phyloP scores from a whole-genome alignment of 2,329 filamentous ascomycete species.

The Endoconidiophora laricicola region DNA sequence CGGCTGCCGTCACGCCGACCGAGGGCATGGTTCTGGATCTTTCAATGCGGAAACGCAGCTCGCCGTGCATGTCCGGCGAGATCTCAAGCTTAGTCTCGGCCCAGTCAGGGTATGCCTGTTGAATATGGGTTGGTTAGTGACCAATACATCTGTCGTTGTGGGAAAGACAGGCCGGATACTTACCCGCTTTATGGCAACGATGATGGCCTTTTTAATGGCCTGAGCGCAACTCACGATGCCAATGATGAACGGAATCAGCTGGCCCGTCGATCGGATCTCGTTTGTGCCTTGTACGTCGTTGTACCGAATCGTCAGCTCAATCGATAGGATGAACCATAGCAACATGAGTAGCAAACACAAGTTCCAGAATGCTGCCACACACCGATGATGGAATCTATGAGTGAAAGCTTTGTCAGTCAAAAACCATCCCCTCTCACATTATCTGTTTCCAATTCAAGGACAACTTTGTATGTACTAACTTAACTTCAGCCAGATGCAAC shows the following conservation, averaged over 20 bases:
- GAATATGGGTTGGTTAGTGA: background rate
- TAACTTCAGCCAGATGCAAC: background rate
- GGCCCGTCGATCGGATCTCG: constrained; percentile 7
- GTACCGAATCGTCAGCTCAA: constrained; percentile 8
- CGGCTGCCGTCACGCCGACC: too few species aligned
- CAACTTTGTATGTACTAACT: background rate
- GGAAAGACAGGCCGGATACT: background rate
- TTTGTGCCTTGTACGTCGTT: constrained; percentile 6
- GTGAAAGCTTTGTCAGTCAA: too few species aligned
- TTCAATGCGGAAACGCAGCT: constrained; percentile 5
- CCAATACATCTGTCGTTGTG: background rate
- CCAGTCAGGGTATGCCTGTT: constrained; percentile 9
- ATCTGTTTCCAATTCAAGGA: too few species aligned
- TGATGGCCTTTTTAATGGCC: constrained; percentile 6
- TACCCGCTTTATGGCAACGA: constrained; percentile 8
- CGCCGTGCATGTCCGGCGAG: constrained; percentile 6
- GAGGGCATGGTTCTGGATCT: background rate
- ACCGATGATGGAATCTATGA: background rate
- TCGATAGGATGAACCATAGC: constrained; percentile 7
- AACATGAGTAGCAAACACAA: constrained; percentile 1
- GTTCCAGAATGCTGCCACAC: constrained; percentile 1
- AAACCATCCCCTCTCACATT: too few species aligned
- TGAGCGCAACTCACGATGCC: constrained; percentile 9
- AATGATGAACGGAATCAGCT: constrained; percentile 11
- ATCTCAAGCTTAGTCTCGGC: constrained; percentile 6